Evolutionary conservation across 768 basidiomycete genomes (phyloP).

Genomic region (Mrakia blollopis): DNA sequence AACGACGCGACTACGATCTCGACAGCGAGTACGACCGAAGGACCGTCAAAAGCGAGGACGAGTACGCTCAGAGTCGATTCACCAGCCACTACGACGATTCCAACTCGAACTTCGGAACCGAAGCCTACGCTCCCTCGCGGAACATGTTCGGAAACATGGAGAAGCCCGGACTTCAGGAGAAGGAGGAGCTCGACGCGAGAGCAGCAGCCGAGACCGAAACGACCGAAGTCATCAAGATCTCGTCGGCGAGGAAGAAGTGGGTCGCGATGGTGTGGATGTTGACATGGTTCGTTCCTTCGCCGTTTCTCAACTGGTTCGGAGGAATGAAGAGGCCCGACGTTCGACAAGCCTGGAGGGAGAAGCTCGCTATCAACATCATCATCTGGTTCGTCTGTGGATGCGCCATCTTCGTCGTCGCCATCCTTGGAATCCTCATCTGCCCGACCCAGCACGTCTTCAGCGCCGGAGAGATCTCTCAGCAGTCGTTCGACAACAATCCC

Average conservation of each 20-base stretch:
- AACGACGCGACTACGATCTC: conserved; percentile 62
- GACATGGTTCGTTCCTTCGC: conserved; percentile 85
- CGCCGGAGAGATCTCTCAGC: conserved; percentile 64
- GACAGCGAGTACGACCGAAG: conserved; percentile 66
- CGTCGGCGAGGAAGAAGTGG: conserved; percentile 76
- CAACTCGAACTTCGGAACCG: conserved; percentile 76
- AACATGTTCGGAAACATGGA: conserved; percentile 92
- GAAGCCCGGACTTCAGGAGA: conserved; percentile 65
- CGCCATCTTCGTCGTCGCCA: conserved; percentile 85
- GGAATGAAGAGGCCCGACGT: conserved; percentile 93
- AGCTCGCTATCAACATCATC: conserved; percentile 85
- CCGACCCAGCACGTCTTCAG: conserved; percentile 91
- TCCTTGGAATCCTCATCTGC: conserved; percentile 83
- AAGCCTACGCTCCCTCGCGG: conserved; percentile 86
- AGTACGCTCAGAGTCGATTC: conserved; percentile 68
- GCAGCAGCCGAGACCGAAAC: conserved; percentile 66
- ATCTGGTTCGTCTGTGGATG: conserved; percentile 92
- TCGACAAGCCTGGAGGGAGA: conserved; percentile 95
- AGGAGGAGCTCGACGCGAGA: conserved; percentile 68
- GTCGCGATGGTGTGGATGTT: conserved; percentile 78
- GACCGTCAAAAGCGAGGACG: conserved; percentile 62
- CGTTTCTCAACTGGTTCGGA: conserved; percentile 63
- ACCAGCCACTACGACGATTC: conserved; percentile 74
- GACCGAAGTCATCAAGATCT: conserved; percentile 78
- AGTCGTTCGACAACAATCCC: conserved; percentile 59